Percentiles rank a stretch among this genome's conserved stretches.
Evolutionary conservation across 2,329 filamentous ascomycete species (phyloP).

Genomic region (Xylariaceae sp.): DNA sequence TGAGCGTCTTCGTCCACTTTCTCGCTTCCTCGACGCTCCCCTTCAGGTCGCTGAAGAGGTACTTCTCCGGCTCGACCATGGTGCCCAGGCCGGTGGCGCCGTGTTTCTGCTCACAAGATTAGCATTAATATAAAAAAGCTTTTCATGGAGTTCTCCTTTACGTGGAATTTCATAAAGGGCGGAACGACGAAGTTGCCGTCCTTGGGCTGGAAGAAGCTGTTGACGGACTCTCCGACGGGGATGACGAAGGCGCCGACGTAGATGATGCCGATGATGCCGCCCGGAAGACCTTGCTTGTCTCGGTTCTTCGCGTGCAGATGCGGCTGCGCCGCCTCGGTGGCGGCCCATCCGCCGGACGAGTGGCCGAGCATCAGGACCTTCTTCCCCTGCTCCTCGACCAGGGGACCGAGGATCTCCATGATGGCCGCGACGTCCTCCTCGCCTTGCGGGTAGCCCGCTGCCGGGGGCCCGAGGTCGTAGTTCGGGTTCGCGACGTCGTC

Average conservation of each 20-base stretch:
- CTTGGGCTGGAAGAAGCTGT: constrained; percentile 28
- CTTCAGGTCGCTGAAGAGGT: constrained; percentile 28
- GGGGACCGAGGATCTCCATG: constrained; percentile 6
- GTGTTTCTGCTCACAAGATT: constrained; percentile 12
- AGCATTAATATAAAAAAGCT: background rate
- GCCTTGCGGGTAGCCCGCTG: constrained; percentile 27
- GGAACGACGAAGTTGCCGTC: constrained; percentile 20
- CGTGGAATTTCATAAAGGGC: constrained; percentile 28
- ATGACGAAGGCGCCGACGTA: constrained; percentile 29
- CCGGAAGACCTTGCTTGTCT: constrained; percentile 11
- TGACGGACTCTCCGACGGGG: constrained; percentile 27
- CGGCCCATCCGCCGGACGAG: constrained; percentile 32
- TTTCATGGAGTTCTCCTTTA: background rate
- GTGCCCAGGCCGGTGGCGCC: constrained; percentile 21
- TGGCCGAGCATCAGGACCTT: constrained; percentile 29
- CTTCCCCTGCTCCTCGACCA: constrained; percentile 21
- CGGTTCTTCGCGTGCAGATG: constrained; percentile 25
- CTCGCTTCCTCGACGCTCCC: constrained; percentile 16
- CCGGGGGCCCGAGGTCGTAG: constrained; percentile 23
- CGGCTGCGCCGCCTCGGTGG: constrained; percentile 27
- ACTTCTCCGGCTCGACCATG: constrained; percentile 21
- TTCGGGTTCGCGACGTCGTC: constrained; percentile 19
- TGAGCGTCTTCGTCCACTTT: constrained; percentile 23
- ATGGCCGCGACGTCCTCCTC: constrained; percentile 13
- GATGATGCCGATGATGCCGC: constrained; percentile 27